phyloP scores from a whole-genome alignment of 192 early-diverging fungal species.

The Coemansia sp. region DNA sequence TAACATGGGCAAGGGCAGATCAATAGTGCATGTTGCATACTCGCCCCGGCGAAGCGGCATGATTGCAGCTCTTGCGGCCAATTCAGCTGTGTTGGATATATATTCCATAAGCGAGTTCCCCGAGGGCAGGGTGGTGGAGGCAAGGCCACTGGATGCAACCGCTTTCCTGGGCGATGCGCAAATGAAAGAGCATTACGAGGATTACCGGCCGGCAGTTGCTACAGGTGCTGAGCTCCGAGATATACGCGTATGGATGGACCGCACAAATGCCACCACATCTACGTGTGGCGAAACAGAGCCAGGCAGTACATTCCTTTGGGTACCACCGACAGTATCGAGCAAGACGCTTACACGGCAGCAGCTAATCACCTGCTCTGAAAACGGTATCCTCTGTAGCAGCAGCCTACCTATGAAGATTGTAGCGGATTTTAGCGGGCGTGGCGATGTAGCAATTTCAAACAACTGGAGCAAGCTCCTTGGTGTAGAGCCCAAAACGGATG shows the following conservation, averaged over 20 bases:
- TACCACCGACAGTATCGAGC: slow-evolving; percentile 24
- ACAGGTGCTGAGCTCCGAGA: slow-evolving; percentile 25
- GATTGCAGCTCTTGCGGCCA: slow-evolving; percentile 28
- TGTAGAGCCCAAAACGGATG: slow-evolving; percentile 14
- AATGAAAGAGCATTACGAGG: slow-evolving; percentile 33
- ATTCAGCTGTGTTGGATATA: slow-evolving; percentile 24
- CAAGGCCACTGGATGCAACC: slow-evolving; percentile 11
- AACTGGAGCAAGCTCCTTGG: slow-evolving; percentile 48
- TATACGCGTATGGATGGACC: slow-evolving; percentile 25
- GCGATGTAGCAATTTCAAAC: slow-evolving; percentile 36
- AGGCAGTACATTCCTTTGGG: slow-evolving; percentile 37
- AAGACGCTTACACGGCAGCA: slow-evolving; percentile 24
- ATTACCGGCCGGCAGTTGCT: slow-evolving; percentile 18
- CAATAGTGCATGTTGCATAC: slow-evolving; percentile 18
- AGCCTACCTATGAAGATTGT: slow-evolving; percentile 25
- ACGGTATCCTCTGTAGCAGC: slow-evolving; percentile 13
- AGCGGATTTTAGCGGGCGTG: slow-evolving; percentile 32
- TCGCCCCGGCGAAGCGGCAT: slow-evolving; percentile 38
- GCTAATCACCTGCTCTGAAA: slow-evolving; percentile 19
- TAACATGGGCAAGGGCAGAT: slow-evolving; percentile 9
- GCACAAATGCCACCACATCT: slow-evolving; percentile 4
- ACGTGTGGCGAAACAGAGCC: not conserved
- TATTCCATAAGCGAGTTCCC: slow-evolving; percentile 30
- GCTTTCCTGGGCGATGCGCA: slow-evolving; percentile 31
- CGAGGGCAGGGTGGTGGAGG: slow-evolving; percentile 6